Base-by-base conservation (phyloP, 768 basidiomycete genomes). In the Boletellus emodensis region DNA sequence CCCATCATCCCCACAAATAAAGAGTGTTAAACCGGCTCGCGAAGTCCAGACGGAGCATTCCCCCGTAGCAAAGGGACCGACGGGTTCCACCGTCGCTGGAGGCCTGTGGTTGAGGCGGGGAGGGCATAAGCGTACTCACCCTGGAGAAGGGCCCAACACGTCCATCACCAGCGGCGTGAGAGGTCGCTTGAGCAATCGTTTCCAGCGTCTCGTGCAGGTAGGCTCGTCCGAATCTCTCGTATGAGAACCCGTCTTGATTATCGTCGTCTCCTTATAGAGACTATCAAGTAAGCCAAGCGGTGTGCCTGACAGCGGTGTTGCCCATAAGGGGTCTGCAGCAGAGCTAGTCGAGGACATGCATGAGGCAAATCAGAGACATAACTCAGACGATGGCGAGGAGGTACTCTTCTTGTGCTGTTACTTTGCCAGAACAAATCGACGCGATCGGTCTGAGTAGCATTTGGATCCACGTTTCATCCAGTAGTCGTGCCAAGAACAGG, bases 401-500 rank as follows among this genome's bases (percentile, higher is more conserved):
- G 41, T 60, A 0, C 46, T 62, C 33, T 56, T 64, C 40, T 44
- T 64, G 20, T 64, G 63, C 13, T 65, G 63, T 39, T 65, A 64
- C 51, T 62, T 62, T n/a, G 49, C 56, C 37, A 53, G 63, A 53
- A 56, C 54, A 26, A 55, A 32, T 24, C 54, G 51, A 28, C 51
- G 38, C 44, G 50, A 60, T 45, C 49, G 45, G 42, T 22, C 20
- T 36, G 22, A 10, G 13, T 44, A 43, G 48, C 40, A 40, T 18
- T 18, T 40, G 38, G 22, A 35, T 33, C n/a, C 24, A 26, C 24
- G 24, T 26, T 26, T 26, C 24, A 26, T 7, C 24, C 24, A 26
- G 34, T 30, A 30, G 30, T 30, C 30, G 11, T 11, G 30, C 9
- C 11, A 30, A 11, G 30, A 30, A 7, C 24, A 26, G 30, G 30